Evolutionary conservation across 257 asterid genomes (phyloP).

Genomic region (Solanum piurae): DNA sequence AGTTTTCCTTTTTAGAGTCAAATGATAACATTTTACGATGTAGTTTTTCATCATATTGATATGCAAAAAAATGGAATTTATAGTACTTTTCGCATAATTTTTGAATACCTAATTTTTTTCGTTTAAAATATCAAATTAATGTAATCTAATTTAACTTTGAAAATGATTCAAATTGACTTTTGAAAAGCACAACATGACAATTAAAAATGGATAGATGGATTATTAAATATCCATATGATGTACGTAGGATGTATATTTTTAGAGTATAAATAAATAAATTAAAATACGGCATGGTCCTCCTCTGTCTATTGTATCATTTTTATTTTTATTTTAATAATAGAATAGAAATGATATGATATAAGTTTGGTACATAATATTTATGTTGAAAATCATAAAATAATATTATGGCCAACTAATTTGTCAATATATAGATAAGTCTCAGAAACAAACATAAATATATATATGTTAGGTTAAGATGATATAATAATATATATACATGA

Average conservation of each 20-base stretch:
- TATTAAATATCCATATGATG: too few relatives aligned
- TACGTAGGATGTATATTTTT: too few relatives aligned
- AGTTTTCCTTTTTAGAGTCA: too few relatives aligned
- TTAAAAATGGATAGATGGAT: fast-evolving
- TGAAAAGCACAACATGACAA: fast-evolving
- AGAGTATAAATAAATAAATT: background rate
- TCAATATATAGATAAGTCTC: background rate
- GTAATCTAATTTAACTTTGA: too few relatives aligned
- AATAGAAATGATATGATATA: background rate
- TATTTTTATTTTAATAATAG: background rate
- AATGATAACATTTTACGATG: too few relatives aligned
- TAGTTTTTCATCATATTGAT: too few relatives aligned
- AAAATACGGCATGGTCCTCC: background rate
- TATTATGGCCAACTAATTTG: background rate
- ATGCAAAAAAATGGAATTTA: too few relatives aligned
- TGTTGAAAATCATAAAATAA: background rate
- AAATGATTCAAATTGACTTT: too few relatives aligned
- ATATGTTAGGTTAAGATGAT: background rate
- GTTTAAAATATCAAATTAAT: too few relatives aligned
- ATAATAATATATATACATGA: background rate
- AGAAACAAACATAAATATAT: background rate
- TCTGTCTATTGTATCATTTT: background rate
- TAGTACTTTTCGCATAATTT: too few relatives aligned
- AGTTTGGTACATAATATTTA: background rate
- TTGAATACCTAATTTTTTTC: too few relatives aligned